These are phyloP conservation scores for Suillus brevipes DNA, from an alignment of 768 basidiomycete genomes.

Conservation along the genomic window DNA sequence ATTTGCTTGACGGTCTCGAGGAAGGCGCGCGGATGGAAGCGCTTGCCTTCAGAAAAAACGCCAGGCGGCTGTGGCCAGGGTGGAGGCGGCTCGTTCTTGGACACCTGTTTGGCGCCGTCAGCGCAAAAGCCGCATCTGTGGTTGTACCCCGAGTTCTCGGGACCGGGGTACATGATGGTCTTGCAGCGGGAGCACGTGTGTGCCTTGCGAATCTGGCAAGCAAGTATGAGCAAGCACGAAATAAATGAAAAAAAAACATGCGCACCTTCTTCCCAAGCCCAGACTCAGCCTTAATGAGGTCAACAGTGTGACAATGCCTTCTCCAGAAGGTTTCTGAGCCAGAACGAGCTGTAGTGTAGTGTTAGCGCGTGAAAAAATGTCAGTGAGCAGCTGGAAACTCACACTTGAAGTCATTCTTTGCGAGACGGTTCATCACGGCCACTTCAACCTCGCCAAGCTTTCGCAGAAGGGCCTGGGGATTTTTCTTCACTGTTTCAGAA, in stretches of 20 bases:
- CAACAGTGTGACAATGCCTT: constrained; percentile 8
- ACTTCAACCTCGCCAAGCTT: constrained; percentile 14
- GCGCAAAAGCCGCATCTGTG: constrained; percentile 9
- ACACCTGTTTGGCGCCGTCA: not conserved
- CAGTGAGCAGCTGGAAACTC: constrained; percentile 1
- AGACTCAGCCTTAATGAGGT: constrained; percentile 5
- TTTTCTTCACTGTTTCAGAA: constrained; percentile 1
- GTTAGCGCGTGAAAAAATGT: not conserved
- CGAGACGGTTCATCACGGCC: constrained; percentile 9
- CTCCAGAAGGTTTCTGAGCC: constrained; percentile 13
- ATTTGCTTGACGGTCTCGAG: not conserved
- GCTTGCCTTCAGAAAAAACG: constrained; percentile 1
- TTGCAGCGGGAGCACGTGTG: constrained; percentile 11
- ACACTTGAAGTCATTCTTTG: constrained; percentile 17
- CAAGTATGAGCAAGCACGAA: not conserved
- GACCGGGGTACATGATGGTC: constrained; percentile 19
- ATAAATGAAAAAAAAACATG: not conserved
- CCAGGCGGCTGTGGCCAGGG: constrained; percentile 12
- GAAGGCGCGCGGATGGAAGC: not conserved
- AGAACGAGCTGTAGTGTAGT: constrained; percentile 3
- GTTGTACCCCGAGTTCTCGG: constrained; percentile 7
- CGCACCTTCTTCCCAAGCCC: not conserved
- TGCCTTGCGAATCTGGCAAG: not conserved
- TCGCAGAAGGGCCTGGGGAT: constrained; percentile 14
- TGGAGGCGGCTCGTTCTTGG: not conserved